A percentile compares a stretch with the other conserved stretches of the same genome.
phyloP scores from a whole-genome alignment of 345 rosid species.

The Garcia nutans region DNA sequence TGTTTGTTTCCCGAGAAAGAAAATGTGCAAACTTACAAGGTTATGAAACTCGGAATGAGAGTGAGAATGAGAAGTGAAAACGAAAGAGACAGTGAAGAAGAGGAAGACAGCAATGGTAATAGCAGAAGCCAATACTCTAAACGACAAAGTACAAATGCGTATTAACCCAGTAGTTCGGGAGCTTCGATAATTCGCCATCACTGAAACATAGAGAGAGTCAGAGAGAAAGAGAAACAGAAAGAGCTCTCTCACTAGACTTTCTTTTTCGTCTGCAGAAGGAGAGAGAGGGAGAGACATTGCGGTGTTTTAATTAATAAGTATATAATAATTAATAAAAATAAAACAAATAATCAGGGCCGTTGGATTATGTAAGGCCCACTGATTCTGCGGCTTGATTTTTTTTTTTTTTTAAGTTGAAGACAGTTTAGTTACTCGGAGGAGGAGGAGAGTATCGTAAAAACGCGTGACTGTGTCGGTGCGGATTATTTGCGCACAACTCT shows the following conservation, averaged over 20 bases:
- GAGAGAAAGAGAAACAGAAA: background rate
- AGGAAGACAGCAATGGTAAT: constrained; percentile 41
- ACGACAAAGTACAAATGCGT: constrained; percentile 27
- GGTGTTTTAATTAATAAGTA: no score
- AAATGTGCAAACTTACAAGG: constrained; percentile 42
- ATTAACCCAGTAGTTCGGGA: constrained; percentile 29
- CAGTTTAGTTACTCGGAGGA: background rate
- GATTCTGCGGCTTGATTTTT: background rate
- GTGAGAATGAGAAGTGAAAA: constrained; percentile 48
- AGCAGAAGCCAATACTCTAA: constrained; percentile 47
- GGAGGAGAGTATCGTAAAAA: background rate
- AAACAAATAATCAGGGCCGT: background rate
- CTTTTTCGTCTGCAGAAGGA: background rate
- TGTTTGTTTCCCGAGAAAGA: background rate
- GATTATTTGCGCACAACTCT: no score
- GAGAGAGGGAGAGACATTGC: background rate
- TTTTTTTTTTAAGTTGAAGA: background rate
- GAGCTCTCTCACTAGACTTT: background rate
- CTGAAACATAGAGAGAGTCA: no score
- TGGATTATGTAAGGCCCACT: background rate
- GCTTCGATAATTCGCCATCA: constrained; percentile 55
- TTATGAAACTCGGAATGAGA: constrained; percentile 40
- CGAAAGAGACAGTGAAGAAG: constrained; percentile 50
- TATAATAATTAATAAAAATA: no score
- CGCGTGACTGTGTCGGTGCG: background rate